Percentiles rank a stretch among this genome's conserved stretches.
Evolutionary conservation across 306 rosid species (phyloP).

Genomic region (Amphicarpaea edgeworthii): DNA sequence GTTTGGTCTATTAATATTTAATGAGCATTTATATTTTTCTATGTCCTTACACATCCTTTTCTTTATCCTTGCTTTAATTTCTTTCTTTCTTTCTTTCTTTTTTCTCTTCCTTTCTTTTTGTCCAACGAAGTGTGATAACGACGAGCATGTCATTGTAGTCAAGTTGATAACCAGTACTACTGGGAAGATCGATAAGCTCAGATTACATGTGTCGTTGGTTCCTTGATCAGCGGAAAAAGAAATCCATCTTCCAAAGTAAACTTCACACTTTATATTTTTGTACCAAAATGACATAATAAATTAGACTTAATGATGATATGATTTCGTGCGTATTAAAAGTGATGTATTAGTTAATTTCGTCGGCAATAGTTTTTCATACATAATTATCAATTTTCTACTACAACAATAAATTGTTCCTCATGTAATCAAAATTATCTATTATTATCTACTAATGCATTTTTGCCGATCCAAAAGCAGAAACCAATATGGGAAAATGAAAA

Average conservation of each 20-base stretch:
- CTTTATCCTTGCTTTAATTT: slow-evolving; percentile 40
- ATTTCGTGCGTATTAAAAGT: not conserved
- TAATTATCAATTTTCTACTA: no score
- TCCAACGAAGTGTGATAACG: slow-evolving; percentile 44
- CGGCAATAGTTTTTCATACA: not conserved
- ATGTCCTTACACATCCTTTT: slow-evolving; percentile 52
- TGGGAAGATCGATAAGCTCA: not conserved
- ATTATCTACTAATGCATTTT: not conserved
- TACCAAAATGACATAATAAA: not conserved
- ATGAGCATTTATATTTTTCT: slow-evolving; percentile 43
- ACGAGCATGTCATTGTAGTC: slow-evolving; percentile 36
- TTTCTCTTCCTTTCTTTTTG: slow-evolving; percentile 41
- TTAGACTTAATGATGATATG: not conserved
- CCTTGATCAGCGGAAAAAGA: not conserved
- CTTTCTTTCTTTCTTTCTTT: no score
- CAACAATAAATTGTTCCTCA: no score
- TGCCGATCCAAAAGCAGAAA: not conserved
- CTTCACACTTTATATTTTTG: not conserved
- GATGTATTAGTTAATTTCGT: not conserved
- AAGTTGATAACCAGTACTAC: slow-evolving; percentile 4
- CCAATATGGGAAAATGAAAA: not conserved
- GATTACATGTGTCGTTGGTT: slow-evolving; percentile 14
- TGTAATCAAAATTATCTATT: no score
- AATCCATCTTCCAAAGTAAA: slow-evolving; percentile 8
- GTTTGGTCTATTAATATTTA: slow-evolving; percentile 39